phyloP scores from a whole-genome alignment of 768 basidiomycete genomes.

The Amanita molliuscula region DNA sequence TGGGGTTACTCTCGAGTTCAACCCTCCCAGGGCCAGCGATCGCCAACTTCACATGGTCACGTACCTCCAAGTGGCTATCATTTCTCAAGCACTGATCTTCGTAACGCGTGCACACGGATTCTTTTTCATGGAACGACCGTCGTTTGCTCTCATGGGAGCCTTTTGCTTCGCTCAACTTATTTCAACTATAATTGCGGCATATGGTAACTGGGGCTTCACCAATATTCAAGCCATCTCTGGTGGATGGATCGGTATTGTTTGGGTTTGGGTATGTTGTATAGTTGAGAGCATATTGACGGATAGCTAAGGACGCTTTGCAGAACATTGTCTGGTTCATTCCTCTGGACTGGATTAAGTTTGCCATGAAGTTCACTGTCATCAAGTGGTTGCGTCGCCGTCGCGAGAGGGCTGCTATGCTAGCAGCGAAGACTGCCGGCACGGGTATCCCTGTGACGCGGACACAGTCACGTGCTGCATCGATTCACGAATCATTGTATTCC shows the following conservation, averaged over 20 bases:
- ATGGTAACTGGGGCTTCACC: constrained; percentile 93
- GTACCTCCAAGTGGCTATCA: constrained; percentile 96
- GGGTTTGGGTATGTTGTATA: constrained; percentile 74
- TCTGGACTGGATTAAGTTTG: constrained; percentile 93
- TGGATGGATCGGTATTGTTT: constrained; percentile 95
- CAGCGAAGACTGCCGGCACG: constrained; percentile 23
- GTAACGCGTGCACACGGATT: constrained; percentile 89
- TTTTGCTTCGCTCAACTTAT: constrained; percentile 92
- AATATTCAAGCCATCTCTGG: constrained; percentile 70
- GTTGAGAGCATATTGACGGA: background rate
- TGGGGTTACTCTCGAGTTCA: constrained; percentile 44
- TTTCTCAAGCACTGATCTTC: constrained; percentile 97
- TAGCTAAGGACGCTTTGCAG: constrained; percentile 28
- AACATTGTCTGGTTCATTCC: constrained; percentile 96
- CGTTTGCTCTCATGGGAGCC: constrained; percentile 76
- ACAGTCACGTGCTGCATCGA: constrained; percentile 78
- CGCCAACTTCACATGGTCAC: constrained; percentile 78
- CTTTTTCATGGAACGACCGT: constrained; percentile 97
- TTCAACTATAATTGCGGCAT: constrained; percentile 92
- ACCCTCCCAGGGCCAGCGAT: constrained; percentile 45
- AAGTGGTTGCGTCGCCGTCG: constrained; percentile 68
- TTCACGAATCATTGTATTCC: constrained; percentile 89
- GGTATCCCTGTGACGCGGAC: constrained; percentile 79
- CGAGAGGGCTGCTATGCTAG: constrained; percentile 28
- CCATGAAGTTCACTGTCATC: constrained; percentile 91